Conservation (phyloP, 2,329 filamentous ascomycete genomes). For the Tolypocladium paradoxum region DNA sequence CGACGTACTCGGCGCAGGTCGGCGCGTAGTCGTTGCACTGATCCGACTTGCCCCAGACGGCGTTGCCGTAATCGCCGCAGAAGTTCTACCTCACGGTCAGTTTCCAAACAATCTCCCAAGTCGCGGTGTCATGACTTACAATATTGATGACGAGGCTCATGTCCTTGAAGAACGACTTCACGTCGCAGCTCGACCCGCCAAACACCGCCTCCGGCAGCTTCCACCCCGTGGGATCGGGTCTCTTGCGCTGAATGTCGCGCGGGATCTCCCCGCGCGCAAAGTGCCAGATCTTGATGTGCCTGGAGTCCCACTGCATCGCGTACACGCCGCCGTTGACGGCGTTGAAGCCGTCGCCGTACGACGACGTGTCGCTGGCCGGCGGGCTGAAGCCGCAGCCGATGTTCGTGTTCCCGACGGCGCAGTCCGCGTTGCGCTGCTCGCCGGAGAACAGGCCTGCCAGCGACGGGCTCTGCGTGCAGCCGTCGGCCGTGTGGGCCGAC, state of each 20-base stretch:
- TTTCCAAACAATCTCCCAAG: background rate
- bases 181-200: slow-evolving; percentile 52
- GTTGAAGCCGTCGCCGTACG: slow-evolving; percentile 59
- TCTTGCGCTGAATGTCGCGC: slow-evolving; percentile 45
- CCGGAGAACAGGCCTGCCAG: slow-evolving; percentile 15
- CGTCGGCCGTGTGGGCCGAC: slow-evolving; percentile 45
- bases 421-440: slow-evolving; percentile 19
- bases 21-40: slow-evolving; percentile 28
- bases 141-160: slow-evolving; percentile 67
- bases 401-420: slow-evolving; percentile 24
- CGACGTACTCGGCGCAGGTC: slow-evolving; percentile 36
- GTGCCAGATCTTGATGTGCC: slow-evolving; percentile 65
- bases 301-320: slow-evolving; percentile 58
- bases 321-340: slow-evolving; percentile 55
- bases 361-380: slow-evolving; percentile 27
- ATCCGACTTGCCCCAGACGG: slow-evolving; percentile 28
- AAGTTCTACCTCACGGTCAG: slow-evolving; percentile 39
- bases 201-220: slow-evolving; percentile 59
- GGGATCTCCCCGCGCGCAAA: slow-evolving; percentile 59
- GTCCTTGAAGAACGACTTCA: slow-evolving; percentile 52
- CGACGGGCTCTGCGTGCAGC: slow-evolving; percentile 16
- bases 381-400: slow-evolving; percentile 35
- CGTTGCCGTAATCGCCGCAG: slow-evolving; percentile 63
- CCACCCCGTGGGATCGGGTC: slow-evolving; percentile 57
- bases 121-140: slow-evolving; percentile 16